Percentiles rank a stretch among this genome's conserved stretches.
Evolutionary conservation across 106 monocot species (phyloP).

Genomic region (Chionographis japonica): DNA sequence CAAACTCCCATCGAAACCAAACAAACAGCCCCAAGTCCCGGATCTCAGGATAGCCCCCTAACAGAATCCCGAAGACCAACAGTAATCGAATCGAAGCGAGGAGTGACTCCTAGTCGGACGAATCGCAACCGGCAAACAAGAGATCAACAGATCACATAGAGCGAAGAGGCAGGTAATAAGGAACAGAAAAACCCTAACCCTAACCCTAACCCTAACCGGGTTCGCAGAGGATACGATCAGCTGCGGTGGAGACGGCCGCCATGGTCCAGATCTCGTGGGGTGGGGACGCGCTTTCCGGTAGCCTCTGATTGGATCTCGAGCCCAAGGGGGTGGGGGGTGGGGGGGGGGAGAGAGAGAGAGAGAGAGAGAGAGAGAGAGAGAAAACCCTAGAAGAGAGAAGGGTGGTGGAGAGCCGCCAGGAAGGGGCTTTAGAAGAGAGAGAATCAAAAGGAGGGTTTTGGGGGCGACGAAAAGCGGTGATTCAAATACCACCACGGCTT

Average conservation of each 20-base stretch:
- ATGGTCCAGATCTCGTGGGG: conserved; percentile 16
- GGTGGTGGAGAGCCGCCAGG: conserved; percentile 23
- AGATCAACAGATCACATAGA: too few species aligned
- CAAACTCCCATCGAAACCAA: too few species aligned
- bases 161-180: not conserved
- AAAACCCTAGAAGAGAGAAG: conserved; percentile 43
- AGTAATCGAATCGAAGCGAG: not conserved
- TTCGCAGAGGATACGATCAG: conserved; percentile 47
- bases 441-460: conserved; percentile 3
- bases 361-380: not conserved
- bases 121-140: not conserved
- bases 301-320: not conserved
- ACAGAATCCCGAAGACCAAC: too few species aligned
- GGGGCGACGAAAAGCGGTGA: conserved; percentile 35
- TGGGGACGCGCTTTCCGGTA: not conserved
- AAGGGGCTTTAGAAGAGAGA: not conserved
- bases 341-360: not conserved
- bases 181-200: not conserved
- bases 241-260: conserved; percentile 48
- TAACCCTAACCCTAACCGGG: not conserved
- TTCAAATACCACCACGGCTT: conserved; percentile 51
- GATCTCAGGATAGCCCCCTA: too few species aligned
- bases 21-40: too few species aligned
- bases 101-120: not conserved
- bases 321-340: too few species aligned